Evolutionary conservation across 495 filamentous ascomycete species (phyloP).

Genomic region (Penicillium subrubescens): DNA sequence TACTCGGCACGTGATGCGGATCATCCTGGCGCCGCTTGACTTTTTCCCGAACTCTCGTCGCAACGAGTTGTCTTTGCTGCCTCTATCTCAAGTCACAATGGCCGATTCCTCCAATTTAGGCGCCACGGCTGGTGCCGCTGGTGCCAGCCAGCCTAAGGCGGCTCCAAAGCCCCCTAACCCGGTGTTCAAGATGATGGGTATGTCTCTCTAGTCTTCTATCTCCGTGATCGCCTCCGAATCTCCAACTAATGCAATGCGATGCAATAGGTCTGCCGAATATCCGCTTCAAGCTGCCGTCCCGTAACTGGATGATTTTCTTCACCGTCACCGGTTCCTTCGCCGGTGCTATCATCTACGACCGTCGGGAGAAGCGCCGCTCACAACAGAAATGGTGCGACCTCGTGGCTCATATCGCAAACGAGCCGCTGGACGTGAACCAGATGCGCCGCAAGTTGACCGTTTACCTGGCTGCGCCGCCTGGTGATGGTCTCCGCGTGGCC

Average conservation of each 20-base stretch:
- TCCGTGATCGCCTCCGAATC: not conserved
- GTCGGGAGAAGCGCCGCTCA: slow-evolving; percentile 77
- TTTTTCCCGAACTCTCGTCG: slow-evolving; percentile 23
- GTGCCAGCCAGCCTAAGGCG: slow-evolving; percentile 36
- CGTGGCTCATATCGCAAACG: slow-evolving; percentile 83
- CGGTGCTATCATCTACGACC: slow-evolving; percentile 82
- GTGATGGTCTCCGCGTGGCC: slow-evolving; percentile 75
- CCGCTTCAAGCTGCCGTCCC: slow-evolving; percentile 83
- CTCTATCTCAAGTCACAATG: slow-evolving; percentile 25
- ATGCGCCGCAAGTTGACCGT: slow-evolving; percentile 87
- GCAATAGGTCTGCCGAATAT: slow-evolving; percentile 70
- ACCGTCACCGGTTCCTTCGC: slow-evolving; percentile 75
- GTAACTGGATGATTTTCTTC: slow-evolving; percentile 97
- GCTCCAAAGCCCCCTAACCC: slow-evolving; percentile 61
- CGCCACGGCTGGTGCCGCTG: slow-evolving; percentile 30
- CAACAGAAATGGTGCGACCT: slow-evolving; percentile 85
- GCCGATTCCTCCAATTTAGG: slow-evolving; percentile 41
- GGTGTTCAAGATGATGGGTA: slow-evolving; percentile 74
- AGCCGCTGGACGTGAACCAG: slow-evolving; percentile 66
- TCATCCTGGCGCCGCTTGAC: slow-evolving; percentile 17
- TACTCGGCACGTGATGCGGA: slow-evolving; percentile 23
- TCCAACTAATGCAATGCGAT: slow-evolving; percentile 13
- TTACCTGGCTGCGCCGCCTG: slow-evolving; percentile 81
- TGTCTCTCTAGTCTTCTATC: slow-evolving; percentile 1
- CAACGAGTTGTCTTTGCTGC: not conserved